Evolutionary conservation across 495 filamentous ascomycete genomes (phyloP), one percentile per base, ranked within the genome.

Genomic region (Xylaria cubensis): DNA sequence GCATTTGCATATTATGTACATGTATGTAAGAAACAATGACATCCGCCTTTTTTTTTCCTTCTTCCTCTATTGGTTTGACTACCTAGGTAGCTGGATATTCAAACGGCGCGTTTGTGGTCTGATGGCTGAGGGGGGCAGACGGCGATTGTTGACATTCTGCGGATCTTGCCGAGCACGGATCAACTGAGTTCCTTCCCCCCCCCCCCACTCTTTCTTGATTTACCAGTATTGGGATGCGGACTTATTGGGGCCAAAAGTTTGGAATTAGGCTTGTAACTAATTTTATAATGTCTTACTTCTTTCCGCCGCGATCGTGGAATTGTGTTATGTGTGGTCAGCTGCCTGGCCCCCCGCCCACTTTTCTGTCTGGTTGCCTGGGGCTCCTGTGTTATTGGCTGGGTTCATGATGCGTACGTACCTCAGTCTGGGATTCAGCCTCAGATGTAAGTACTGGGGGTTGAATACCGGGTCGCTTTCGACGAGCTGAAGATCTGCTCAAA

Each of bases 121-220:
- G 50, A 26, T 10, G 53, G 53, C 53, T 13, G n/a, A 19, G 24
- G 4, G 24, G 4, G 13, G 24, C 2, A 55, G 51, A 29, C 24
- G 51, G 51, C 24, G 51, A 55, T 55, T 55, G 51, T 55, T 55
- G 24, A 12, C 19, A 15, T 1, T 55, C 26, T 56, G 29, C 53
- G 53, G 53, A 56, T 56, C 53, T 56, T 56, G 32, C 53, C 26
- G 64, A 48, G 34, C 34, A 53, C 53, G 48, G 44, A 41, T 36
- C 19, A 21, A 15, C 4, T 48, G 34, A 21, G 3, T 61, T 39
- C 36, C 19, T 61, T 21, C 39, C 21, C 21, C 36, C n/a, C 10
- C 19, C 10, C 6, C 19, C n/a, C 15, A 13, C 50, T 53, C 24
- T 3, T 12, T 1, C 24, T 9, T 1, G 7, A 50, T 21, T 1